Conservation (phyloP, 176 grass and related monocot genomes). For the Saccharum officinarum region DNA sequence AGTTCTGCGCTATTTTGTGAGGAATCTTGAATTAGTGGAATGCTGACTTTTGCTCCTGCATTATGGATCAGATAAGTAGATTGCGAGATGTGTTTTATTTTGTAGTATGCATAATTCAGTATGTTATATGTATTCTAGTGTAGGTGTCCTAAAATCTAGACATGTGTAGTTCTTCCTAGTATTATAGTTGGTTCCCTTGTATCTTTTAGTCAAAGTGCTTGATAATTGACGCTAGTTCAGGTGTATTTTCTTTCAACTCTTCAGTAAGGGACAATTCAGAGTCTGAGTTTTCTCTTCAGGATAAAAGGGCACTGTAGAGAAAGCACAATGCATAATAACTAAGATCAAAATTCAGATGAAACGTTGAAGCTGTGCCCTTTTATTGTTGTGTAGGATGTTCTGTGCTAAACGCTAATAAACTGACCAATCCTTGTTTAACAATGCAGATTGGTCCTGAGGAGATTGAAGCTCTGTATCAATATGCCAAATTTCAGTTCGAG, state of each 20-base stretch:
- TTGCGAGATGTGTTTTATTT: neutral
- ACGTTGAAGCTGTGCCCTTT: too few species aligned
- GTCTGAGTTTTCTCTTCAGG: neutral
- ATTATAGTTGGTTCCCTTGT: neutral
- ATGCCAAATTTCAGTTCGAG: slow-evolving; percentile 89
- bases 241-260: neutral
- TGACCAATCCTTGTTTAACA: slow-evolving; percentile 27
- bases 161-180: neutral
- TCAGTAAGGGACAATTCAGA: neutral
- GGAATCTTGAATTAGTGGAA: neutral
- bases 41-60: neutral
- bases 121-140: neutral
- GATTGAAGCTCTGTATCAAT: slow-evolving; percentile 89
- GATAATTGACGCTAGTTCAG: neutral
- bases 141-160: neutral
- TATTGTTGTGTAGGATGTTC: neutral
- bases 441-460: slow-evolving; percentile 83
- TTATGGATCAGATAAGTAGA: neutral
- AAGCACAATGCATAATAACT: neutral
- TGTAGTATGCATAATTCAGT: neutral
- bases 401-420: neutral
- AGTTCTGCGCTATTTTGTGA: neutral
- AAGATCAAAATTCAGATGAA: neutral
- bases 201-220: neutral
- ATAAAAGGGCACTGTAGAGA: neutral